A percentile compares a stretch with the other conserved stretches of the same genome.
These are phyloP conservation scores for Blyttiomyces sp. DNA, from an alignment of 371 early-diverging fungal genomes.

Conservation along the genomic window DNA sequence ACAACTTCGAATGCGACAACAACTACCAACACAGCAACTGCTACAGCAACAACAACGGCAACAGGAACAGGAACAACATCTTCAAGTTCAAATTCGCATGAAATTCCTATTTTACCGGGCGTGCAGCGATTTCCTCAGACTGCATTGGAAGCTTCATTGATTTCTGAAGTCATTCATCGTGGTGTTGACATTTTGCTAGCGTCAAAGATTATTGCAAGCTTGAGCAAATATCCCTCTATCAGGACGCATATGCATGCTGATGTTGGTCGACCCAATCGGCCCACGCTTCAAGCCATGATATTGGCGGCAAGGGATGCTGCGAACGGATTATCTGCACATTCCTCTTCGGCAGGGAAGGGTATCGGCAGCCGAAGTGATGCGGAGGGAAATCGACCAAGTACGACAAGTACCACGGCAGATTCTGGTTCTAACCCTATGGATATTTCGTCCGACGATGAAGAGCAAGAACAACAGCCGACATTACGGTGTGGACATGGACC, in stretches of 20 bases:
- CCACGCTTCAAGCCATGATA: neutral
- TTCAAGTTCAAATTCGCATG: constrained; percentile 4
- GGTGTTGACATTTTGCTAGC: constrained; percentile 83
- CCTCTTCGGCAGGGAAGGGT: too few relatives aligned
- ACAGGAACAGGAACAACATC: constrained; percentile 9
- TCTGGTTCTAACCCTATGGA: too few relatives aligned
- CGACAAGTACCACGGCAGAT: too few relatives aligned
- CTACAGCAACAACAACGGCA: constrained; percentile 7
- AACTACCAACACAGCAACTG: too few relatives aligned
- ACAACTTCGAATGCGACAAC: too few relatives aligned
- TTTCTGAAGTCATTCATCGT: constrained; percentile 48
- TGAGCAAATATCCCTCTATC: constrained; percentile 78
- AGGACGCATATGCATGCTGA: constrained; percentile 60
- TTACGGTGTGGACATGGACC: too few relatives aligned
- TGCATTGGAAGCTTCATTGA: neutral
- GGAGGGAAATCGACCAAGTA: too few relatives aligned
- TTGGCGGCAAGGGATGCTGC: too few relatives aligned
- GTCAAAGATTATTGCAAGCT: constrained; percentile 79
- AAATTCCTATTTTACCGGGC: constrained; percentile 18
- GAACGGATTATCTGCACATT: too few relatives aligned
- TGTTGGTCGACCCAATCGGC: constrained; percentile 8
- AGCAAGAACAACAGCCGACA: too few relatives aligned
- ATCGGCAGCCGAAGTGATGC: too few relatives aligned
- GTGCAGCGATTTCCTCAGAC: constrained; percentile 11
- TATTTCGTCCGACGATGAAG: too few relatives aligned